These are phyloP conservation scores for Podaxis sp. DNA, from an alignment of 768 basidiomycete genomes.

Conservation along the genomic window DNA sequence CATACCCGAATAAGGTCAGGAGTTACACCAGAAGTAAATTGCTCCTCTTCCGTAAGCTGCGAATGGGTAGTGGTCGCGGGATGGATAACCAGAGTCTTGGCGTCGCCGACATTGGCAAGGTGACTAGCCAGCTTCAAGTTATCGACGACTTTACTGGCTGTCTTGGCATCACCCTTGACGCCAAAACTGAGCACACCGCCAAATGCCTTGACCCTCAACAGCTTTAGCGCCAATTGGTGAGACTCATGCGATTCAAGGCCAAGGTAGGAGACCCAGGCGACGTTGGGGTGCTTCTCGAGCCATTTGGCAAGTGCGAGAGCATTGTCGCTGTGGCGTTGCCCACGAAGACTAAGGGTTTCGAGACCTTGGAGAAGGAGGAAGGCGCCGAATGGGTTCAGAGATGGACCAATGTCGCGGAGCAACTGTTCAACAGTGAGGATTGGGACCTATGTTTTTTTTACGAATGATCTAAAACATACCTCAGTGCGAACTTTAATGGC, in stretches of 20 bases:
- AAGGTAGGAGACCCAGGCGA: conserved; percentile 79
- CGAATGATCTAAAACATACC: conserved; percentile 19
- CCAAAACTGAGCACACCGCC: conserved; percentile 83
- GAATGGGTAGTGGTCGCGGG: conserved; percentile 78
- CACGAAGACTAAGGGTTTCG: conserved; percentile 73
- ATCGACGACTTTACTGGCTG: conserved; percentile 66
- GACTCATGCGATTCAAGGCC: conserved; percentile 65
- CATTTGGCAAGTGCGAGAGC: conserved; percentile 67
- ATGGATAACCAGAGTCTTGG: conserved; percentile 81
- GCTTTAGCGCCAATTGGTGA: conserved; percentile 54
- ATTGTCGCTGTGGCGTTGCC: conserved; percentile 70
- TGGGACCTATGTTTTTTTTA: neutral
- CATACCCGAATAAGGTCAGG: conserved; percentile 67
- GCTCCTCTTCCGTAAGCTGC: conserved; percentile 63
- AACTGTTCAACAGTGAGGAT: conserved; percentile 28
- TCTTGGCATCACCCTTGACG: conserved; percentile 53
- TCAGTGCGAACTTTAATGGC: conserved; percentile 64
- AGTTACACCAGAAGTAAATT: conserved; percentile 65
- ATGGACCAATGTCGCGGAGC: conserved; percentile 66
- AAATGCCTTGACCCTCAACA: conserved; percentile 54
- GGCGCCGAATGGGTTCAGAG: conserved; percentile 68
- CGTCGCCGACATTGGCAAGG: conserved; percentile 73
- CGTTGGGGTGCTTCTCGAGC: conserved; percentile 62
- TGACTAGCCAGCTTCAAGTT: conserved; percentile 68
- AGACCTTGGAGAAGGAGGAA: conserved; percentile 79